Evolutionary conservation across 352 stramenopile genomes (phyloP), one percentile per base, ranked within the genome.

Genomic region (Pythium vanterpoolii): DNA sequence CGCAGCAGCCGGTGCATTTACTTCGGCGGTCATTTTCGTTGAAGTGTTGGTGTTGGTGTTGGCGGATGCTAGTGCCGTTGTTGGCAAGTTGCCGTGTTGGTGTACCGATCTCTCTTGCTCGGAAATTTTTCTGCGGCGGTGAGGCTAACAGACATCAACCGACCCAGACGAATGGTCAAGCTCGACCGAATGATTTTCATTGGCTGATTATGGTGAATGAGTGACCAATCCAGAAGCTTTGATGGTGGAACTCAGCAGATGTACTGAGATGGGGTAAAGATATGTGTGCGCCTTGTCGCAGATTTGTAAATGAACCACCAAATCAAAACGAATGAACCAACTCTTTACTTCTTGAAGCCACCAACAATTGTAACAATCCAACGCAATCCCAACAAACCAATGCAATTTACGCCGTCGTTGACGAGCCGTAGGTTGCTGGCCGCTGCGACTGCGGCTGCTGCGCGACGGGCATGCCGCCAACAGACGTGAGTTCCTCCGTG

Each of bases 21-120:
- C 80, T 43, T 90, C 80, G 1, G 78, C 80, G 10, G 80, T 90
- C 80, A 90, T 90, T 8, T 16, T 62, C 13, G 23, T 42, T 23
- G 31, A 11, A 6, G 14, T 40, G 60, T 47, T 42, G 31, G 8
- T 47, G 18, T 7, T 46, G 39, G 39, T 47, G 49, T 31, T 31
- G 19, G 19, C 27, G 30, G 3, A 27, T 46, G 9, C 13, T n/a
- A 47, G 5, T n/a, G 39, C n/a, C n/a, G n/a, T 30, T 47, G 40
- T 44, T 44, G 38, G 38, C 9, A n/a, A 44, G n/a, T 27, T 47
- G 40, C 8, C 19, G 23, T 28, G 42, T 31, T 31, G 11, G 42
- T 24, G 42, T n/a, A 8, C 18, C 21, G 2, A 48, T n/a, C n/a
- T 48, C 18, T 3, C 8, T 48, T 18, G 23, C 19, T 28, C n/a